phyloP scores from a whole-genome alignment of 257 asterid genomes.

The Catharanthus roseus region DNA sequence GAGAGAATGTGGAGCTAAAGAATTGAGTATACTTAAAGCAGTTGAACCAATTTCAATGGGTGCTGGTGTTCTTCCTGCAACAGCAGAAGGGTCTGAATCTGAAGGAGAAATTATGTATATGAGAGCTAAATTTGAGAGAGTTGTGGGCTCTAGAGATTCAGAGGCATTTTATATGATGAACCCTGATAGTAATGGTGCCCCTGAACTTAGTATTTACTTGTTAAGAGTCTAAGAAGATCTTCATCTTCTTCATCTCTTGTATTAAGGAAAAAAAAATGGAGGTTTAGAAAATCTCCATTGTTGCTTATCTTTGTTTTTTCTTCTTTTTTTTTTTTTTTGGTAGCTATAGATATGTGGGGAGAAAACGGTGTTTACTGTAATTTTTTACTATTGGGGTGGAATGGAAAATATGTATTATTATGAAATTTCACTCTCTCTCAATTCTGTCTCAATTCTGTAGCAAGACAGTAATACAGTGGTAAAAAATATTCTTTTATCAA shows the following conservation, averaged over 20 bases:
- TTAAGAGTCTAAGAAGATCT: slow-evolving; percentile 34
- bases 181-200: slow-evolving; percentile 51
- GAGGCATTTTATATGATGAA: slow-evolving; percentile 66
- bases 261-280: slow-evolving; percentile 7
- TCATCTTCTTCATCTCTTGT: slow-evolving; percentile 7
- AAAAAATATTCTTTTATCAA: no score
- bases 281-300: slow-evolving; percentile 15
- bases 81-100: slow-evolving; percentile 19
- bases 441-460: no score
- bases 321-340: slow-evolving; percentile 12
- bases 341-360: slow-evolving; percentile 18
- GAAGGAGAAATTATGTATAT: slow-evolving; percentile 46
- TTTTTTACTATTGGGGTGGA: slow-evolving; percentile 29
- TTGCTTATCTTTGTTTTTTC: slow-evolving; percentile 11
- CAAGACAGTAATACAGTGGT: no score
- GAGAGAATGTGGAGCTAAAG: slow-evolving; percentile 39
- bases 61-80: slow-evolving; percentile 46
- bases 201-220: slow-evolving; percentile 55
- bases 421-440: no score
- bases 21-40: slow-evolving; percentile 34
- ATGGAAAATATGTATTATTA: slow-evolving; percentile 28
- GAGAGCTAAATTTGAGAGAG: slow-evolving; percentile 63
- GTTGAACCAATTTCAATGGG: slow-evolving; percentile 59
- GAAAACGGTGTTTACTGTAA: slow-evolving; percentile 23
- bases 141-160: slow-evolving; percentile 50